Conservation (phyloP, 2,329 filamentous ascomycete species). For the Exophiala oligosperma region DNA sequence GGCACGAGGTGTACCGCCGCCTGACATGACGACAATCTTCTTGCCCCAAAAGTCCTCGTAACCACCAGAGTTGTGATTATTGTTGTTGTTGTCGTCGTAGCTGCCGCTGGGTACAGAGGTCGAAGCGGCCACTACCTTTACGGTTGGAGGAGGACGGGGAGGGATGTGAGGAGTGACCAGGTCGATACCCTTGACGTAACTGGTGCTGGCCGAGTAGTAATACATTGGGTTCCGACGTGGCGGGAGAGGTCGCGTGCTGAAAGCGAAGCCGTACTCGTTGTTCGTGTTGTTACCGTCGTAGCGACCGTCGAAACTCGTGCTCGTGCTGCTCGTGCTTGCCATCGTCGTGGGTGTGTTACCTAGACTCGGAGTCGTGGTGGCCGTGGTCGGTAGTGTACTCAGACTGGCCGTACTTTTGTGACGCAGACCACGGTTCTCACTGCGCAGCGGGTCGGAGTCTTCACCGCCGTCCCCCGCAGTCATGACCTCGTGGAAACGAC, state of each 20-base stretch:
- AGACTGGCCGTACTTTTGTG: slow-evolving; percentile 35
- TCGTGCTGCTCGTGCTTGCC: slow-evolving; percentile 17
- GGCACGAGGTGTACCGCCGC: slow-evolving; percentile 5
- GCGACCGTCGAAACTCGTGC: slow-evolving; percentile 38
- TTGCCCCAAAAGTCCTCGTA: slow-evolving; percentile 23
- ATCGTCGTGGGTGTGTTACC: slow-evolving; percentile 40
- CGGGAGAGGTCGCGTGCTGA: slow-evolving; percentile 39
- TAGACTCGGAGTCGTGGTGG: slow-evolving; percentile 32
- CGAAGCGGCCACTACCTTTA: not conserved
- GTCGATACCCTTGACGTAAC: slow-evolving; percentile 35
- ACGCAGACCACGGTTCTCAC: slow-evolving; percentile 26
- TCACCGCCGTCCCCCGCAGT: not conserved
- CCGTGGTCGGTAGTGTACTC: slow-evolving; percentile 31
- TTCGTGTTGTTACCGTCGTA: not conserved
- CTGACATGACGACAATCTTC: slow-evolving; percentile 13
- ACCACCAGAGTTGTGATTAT: no score
- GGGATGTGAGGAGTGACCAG: slow-evolving; percentile 42
- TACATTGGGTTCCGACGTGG: slow-evolving; percentile 43
- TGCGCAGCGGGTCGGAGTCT: no score
- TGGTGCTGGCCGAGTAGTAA: slow-evolving; percentile 34
- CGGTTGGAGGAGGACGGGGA: slow-evolving; percentile 1
- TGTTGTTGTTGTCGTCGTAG: not conserved
- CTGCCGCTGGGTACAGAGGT: slow-evolving; percentile 6
- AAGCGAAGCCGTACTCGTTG: slow-evolving; percentile 20
- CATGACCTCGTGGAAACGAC: slow-evolving; percentile 41